Conservation (phyloP, 805 yeast genomes). For the Ascoidea rubescens region DNA sequence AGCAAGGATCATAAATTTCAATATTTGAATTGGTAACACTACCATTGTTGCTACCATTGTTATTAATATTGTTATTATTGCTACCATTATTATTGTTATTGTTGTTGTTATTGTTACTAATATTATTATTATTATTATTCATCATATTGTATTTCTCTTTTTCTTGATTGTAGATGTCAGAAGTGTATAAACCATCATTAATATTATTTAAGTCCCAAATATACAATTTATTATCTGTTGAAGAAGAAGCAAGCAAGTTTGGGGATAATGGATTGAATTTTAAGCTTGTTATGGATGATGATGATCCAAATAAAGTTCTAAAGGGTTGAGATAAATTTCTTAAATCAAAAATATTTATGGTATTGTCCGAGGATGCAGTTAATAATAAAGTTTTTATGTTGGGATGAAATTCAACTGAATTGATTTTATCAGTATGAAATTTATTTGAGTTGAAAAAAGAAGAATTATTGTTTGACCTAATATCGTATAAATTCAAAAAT, state of each 20-base stretch:
- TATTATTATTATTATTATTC: no score
- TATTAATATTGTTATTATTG: no score
- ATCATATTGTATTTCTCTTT: slow-evolving; percentile 22
- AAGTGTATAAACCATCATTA: slow-evolving; percentile 39
- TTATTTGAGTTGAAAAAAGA: slow-evolving; percentile 33
- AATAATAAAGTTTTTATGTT: slow-evolving; percentile 38
- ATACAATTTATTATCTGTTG: slow-evolving; percentile 56
- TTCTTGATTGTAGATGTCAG: slow-evolving; percentile 39
- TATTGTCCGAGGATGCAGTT: slow-evolving; percentile 67
- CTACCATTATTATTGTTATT: no score
- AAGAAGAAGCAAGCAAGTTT: slow-evolving; percentile 38
- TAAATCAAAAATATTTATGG: slow-evolving; percentile 64
- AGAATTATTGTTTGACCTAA: slow-evolving; percentile 22
- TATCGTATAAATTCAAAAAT: slow-evolving; percentile 46
- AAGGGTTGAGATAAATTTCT: slow-evolving; percentile 46
- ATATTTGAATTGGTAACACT: no score
- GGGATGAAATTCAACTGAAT: slow-evolving; percentile 56
- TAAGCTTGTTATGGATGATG: slow-evolving; percentile 38
- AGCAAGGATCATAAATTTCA: slow-evolving; percentile 50
- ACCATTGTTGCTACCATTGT: no score
- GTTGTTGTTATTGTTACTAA: no score
- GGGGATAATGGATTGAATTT: slow-evolving; percentile 38
- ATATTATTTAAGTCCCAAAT: slow-evolving; percentile 61
- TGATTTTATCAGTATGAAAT: slow-evolving; percentile 49
- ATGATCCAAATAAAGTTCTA: slow-evolving; percentile 57